Conservation (phyloP, 768 basidiomycete species). For the Auriscalpium vulgare region DNA sequence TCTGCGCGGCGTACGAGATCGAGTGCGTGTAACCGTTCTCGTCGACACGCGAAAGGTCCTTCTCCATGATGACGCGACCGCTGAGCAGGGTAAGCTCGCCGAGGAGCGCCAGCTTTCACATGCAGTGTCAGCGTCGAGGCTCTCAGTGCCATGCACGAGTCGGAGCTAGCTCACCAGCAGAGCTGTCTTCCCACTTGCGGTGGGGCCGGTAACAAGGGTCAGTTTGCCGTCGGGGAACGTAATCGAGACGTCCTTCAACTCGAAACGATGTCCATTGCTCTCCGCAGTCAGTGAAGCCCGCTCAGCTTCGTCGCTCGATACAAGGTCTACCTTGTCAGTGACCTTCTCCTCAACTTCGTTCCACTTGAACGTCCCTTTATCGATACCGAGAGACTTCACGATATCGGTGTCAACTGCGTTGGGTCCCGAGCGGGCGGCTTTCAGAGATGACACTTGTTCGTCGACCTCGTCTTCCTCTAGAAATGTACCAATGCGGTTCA, state of each 20-base stretch:
- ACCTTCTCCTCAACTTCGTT: slow-evolving; percentile 36
- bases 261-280: slow-evolving; percentile 44
- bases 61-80: slow-evolving; percentile 56
- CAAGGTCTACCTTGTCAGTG: slow-evolving; percentile 17
- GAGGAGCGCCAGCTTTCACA: slow-evolving; percentile 51
- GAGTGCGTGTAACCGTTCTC: slow-evolving; percentile 49
- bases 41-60: slow-evolving; percentile 52
- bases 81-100: slow-evolving; percentile 62
- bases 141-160: no score
- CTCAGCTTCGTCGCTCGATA: slow-evolving; percentile 17
- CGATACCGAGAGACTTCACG: slow-evolving; percentile 37
- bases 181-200: slow-evolving; percentile 79
- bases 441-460: slow-evolving; percentile 51
- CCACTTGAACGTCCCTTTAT: slow-evolving; percentile 49
- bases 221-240: slow-evolving; percentile 67
- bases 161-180: slow-evolving; percentile 40
- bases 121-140: not conserved
- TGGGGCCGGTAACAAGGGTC: slow-evolving; percentile 71
- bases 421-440: slow-evolving; percentile 24
- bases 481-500: slow-evolving; percentile 54
- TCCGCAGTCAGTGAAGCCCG: slow-evolving; percentile 11
- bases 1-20: slow-evolving; percentile 41
- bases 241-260: slow-evolving; percentile 58
- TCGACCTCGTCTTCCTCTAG: slow-evolving; percentile 56
- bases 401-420: slow-evolving; percentile 15